phyloP scores from a whole-genome alignment of 2,329 filamentous ascomycete genomes.

The Gnomoniopsis sp. region DNA sequence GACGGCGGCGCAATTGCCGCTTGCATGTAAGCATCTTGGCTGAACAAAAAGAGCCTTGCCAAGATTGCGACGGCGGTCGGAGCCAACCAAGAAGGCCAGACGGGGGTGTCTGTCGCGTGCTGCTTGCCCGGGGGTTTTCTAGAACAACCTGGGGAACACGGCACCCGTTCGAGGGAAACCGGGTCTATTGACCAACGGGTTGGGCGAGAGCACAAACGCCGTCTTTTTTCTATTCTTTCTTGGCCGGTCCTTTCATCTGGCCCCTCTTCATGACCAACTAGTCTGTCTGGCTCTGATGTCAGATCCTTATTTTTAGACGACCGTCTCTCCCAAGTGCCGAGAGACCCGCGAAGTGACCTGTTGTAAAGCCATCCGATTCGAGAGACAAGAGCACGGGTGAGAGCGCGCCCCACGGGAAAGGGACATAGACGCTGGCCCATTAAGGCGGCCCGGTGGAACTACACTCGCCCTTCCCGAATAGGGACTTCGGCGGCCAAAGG shows the following conservation, averaged over 20 bases:
- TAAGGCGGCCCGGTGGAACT: slow-evolving; percentile 10
- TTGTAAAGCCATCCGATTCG: neutral
- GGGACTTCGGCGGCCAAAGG: neutral
- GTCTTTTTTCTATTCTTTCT: neutral
- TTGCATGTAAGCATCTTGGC: neutral
- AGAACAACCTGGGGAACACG: neutral
- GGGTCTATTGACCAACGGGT: neutral
- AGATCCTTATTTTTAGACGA: neutral
- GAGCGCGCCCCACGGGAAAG: neutral
- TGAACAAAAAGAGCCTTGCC: neutral
- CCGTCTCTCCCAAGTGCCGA: neutral
- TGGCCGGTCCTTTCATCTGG: neutral
- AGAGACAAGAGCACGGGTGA: neutral
- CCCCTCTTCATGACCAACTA: neutral
- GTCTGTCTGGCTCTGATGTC: neutral
- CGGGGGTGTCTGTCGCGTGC: neutral
- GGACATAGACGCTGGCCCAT: slow-evolving; percentile 17
- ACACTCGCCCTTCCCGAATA: neutral
- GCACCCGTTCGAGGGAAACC: neutral
- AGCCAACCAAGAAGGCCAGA: neutral
- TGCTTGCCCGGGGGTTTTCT: neutral
- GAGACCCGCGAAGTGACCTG: neutral
- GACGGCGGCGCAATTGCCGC: neutral
- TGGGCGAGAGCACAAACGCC: neutral
- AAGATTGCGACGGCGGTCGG: neutral